A percentile compares a stretch with the other conserved stretches of the same genome.
These are phyloP conservation scores for Naganishia sp. DNA, from an alignment of 1,284 basidiomycete genomes.

Conservation along the genomic window DNA sequence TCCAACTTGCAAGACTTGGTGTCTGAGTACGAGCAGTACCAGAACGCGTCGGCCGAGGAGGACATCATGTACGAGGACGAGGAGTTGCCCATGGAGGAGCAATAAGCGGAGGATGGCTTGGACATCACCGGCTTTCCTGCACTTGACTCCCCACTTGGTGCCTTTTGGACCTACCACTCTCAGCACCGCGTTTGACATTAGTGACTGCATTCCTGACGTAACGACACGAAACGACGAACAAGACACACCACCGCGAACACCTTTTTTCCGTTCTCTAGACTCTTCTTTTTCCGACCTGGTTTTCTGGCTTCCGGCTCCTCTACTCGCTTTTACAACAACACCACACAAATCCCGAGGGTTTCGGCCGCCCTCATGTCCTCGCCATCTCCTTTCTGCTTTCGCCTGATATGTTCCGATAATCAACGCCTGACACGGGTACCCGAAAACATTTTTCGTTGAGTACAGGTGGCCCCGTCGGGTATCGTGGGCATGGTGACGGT, in stretches of 20 bases:
- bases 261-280: not conserved
- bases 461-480: slow-evolving; percentile 11
- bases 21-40: slow-evolving; percentile 70
- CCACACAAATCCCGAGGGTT: slow-evolving; percentile 29
- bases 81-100: slow-evolving; percentile 31
- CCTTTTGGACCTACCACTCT: not conserved
- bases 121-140: not conserved
- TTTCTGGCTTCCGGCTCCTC: slow-evolving; percentile 10
- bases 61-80: slow-evolving; percentile 54
- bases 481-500: not conserved
- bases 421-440: slow-evolving; percentile 7
- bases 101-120: slow-evolving; percentile 14
- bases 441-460: slow-evolving; percentile 25
- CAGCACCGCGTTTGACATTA: slow-evolving; percentile 4
- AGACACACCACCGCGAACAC: slow-evolving; percentile 6
- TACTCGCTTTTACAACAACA: slow-evolving; percentile 24
- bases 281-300: not conserved
- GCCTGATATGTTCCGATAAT: not conserved
- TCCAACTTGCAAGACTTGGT: slow-evolving; percentile 51
- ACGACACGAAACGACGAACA: slow-evolving; percentile 22
- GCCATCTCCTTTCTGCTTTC: slow-evolving; percentile 22
- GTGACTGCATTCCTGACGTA: slow-evolving; percentile 3
- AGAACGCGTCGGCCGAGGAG: slow-evolving; percentile 68
- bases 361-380: slow-evolving; percentile 30
- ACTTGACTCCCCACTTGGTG: not conserved